phyloP scores from a whole-genome alignment of 192 early-diverging fungal genomes.

The Linnemannia hyalina region DNA sequence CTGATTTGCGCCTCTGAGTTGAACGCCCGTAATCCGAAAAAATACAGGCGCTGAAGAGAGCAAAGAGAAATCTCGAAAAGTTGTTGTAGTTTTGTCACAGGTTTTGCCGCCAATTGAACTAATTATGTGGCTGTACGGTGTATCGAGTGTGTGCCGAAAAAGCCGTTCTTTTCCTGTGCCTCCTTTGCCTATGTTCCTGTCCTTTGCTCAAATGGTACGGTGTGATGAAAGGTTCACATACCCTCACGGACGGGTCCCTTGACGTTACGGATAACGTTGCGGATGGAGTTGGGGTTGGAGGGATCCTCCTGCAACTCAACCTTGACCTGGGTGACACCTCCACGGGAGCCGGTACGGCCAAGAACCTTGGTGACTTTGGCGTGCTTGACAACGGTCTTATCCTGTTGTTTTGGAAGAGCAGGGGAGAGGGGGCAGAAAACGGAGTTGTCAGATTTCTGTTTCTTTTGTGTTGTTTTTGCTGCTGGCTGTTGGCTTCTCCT shows the following conservation, averaged over 20 bases:
- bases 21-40: too few species aligned
- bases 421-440: neutral
- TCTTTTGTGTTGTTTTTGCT: neutral
- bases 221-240: conserved; percentile 25
- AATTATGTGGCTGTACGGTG: too few species aligned
- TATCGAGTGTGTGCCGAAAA: too few species aligned
- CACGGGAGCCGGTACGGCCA: conserved; percentile 99
- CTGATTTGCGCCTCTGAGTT: too few species aligned
- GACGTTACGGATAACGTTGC: conserved; percentile 99
- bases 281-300: conserved; percentile 66
- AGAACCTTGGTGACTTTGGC: conserved; percentile 97
- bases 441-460: neutral
- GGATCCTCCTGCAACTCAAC: conserved; percentile 99
- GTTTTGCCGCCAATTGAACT: too few species aligned
- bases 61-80: too few species aligned
- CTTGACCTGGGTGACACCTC: conserved; percentile 99
- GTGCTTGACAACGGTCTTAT: conserved; percentile 80
- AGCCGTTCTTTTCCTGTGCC: too few species aligned
- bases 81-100: too few species aligned
- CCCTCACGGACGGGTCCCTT: conserved; percentile 98
- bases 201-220: too few species aligned
- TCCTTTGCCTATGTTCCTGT: too few species aligned
- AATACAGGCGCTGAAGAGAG: too few species aligned
- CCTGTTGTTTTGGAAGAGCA: conserved; percentile 12
- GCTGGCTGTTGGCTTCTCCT: neutral